Percentiles rank a stretch among this genome's conserved stretches.
Evolutionary conservation across 257 asterid species (phyloP).

Genomic region (Voacanga thouarsii): DNA sequence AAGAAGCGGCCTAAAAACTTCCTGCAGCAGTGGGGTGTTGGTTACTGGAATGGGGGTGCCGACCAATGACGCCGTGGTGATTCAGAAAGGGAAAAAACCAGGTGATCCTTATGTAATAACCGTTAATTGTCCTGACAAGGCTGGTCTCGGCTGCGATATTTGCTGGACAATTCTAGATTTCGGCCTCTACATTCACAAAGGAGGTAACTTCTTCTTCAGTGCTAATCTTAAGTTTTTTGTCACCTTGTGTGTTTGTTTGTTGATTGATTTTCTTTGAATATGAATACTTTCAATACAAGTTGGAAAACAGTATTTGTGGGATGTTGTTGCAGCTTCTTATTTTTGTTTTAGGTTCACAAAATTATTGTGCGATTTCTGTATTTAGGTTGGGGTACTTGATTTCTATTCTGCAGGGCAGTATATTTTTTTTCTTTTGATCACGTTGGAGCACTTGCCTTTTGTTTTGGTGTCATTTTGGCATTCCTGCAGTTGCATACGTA

Average conservation of each 20-base stretch:
- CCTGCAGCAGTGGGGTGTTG: background rate
- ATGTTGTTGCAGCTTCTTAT: too few relatives aligned
- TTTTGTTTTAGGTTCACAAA: too few relatives aligned
- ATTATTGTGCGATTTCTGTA: too few relatives aligned
- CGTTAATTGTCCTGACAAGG: constrained; percentile 62
- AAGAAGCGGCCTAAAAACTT: background rate
- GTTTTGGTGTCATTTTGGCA: background rate
- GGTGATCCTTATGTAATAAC: constrained; percentile 67
- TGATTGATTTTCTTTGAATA: background rate
- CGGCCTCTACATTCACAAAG: constrained; percentile 60
- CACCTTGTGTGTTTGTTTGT: background rate
- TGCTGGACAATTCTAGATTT: constrained; percentile 61
- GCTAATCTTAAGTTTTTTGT: background rate
- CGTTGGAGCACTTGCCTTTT: background rate
- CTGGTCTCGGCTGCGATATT: constrained; percentile 72
- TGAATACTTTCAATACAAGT: background rate
- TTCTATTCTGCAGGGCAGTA: background rate
- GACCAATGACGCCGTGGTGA: constrained; percentile 58
- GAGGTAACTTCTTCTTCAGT: constrained; percentile 29
- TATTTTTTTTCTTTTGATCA: background rate
- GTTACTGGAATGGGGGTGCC: constrained; percentile 34
- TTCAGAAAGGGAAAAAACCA: constrained; percentile 57
- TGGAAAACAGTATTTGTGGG: background rate
- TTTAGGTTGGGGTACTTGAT: background rate
- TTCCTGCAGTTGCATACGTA: background rate